Percentiles rank a stretch among this genome's conserved stretches.
These are phyloP conservation scores for Gilbertella persicaria DNA, from an alignment of 371 early-diverging fungal species.

Conservation along the genomic window DNA sequence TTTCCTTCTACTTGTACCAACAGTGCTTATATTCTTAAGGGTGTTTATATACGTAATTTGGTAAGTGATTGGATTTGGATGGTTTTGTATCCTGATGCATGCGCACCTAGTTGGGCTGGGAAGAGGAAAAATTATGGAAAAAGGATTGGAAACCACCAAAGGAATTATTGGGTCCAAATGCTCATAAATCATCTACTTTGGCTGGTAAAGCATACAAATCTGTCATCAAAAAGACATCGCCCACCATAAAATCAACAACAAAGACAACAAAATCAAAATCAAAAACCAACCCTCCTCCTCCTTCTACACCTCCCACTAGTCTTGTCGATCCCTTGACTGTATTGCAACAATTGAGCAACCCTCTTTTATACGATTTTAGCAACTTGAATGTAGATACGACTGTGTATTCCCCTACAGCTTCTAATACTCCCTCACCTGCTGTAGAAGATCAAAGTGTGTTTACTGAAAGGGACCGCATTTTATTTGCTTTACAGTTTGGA, in stretches of 20 bases:
- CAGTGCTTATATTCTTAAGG: conserved; percentile 75
- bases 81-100: not conserved
- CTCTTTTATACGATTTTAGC: conserved; percentile 12
- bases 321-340: not conserved
- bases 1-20: conserved; percentile 82
- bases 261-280: not conserved
- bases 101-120: conserved; percentile 29
- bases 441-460: not conserved
- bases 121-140: conserved; percentile 39
- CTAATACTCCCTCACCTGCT: not conserved
- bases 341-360: conserved; percentile 3
- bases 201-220: conserved; percentile 29
- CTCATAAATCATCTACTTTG: conserved; percentile 29
- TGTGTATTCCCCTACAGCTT: not conserved
- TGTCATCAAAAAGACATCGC: conserved; percentile 5
- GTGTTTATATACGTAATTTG: conserved; percentile 68
- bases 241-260: not conserved
- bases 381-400: conserved; percentile 6
- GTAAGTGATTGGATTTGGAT: conserved; percentile 8
- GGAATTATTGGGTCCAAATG: conserved; percentile 31
- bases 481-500: conserved; percentile 63
- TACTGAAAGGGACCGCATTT: conserved; percentile 63
- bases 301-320: not conserved
- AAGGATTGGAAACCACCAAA: conserved; percentile 35
- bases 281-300: not conserved